Base-by-base conservation (phyloP, 345 rosid genomes). In the Murraya koenigii region DNA sequence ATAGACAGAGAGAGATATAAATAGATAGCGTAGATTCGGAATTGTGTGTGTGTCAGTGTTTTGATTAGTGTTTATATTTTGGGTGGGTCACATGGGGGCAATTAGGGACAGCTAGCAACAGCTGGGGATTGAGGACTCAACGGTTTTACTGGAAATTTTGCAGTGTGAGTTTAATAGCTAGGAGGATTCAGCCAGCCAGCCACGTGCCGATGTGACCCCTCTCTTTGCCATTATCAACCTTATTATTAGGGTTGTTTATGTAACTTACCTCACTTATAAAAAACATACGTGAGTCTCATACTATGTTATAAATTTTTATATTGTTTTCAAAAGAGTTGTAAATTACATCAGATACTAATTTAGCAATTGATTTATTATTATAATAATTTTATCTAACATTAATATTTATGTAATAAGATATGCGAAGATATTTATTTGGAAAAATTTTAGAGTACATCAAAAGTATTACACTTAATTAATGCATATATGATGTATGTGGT, bases 81-180 rank as follows among this genome's bases (percentile, higher is more conserved):
- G 22, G 76, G 82, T 66, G 83, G 86, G 84, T 81, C 89, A 86
- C 89, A 85, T 86, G 88, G 91, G 78, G 62, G 71, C 32, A 77
- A 75, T 77, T 71, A 69, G 78, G 76, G 86, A 88, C 91, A 88
- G 91, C 91, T 88, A 82, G 91, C 88, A 75, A 87, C 91, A 88
- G 89, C 89, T 88, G 84, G 78, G 80, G 75, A 44, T 32, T 19
- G 59, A 68, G 69, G 64, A 13, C 72, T 63, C 78, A 52, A 75
- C 62, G 71, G 79, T 76, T 76, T 82, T 11, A 71, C 69, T 47
- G 66, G 81, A 74, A 80, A 79, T 80, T 41, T 80, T 79, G 66
- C 75, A 74, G 76, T 39, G 41, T 8, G 62, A 28, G 77, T 69
- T 71, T 66, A 56, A 73, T 80, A 74, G 70, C 69, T 52, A 44